These are phyloP conservation scores for Linnemannia hyalina DNA, from an alignment of 192 early-diverging fungal genomes.

Conservation along the genomic window DNA sequence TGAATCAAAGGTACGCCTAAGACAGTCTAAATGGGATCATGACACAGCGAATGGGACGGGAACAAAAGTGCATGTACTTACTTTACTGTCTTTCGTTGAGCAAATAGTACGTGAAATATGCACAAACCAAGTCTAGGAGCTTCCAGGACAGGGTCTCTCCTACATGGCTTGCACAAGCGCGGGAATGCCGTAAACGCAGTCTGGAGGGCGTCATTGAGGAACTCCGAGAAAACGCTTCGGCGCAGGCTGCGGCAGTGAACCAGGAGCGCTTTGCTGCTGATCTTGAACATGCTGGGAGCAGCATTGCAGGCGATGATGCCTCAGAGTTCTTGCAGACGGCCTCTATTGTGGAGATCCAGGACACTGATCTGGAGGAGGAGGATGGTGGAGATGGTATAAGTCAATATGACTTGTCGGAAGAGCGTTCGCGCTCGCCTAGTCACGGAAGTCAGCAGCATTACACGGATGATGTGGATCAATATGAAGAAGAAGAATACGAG, in stretches of 20 bases:
- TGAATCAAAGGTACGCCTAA: slow-evolving; percentile 34
- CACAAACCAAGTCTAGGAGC: slow-evolving; percentile 51
- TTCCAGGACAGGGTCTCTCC: slow-evolving; percentile 34
- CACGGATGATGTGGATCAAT: slow-evolving; percentile 35
- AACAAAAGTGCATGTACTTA: no score
- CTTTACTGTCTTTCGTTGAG: no score
- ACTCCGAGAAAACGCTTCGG: slow-evolving; percentile 10
- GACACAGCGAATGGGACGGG: no score
- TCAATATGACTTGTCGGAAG: background rate
- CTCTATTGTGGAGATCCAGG: background rate
- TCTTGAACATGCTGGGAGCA: slow-evolving; percentile 14
- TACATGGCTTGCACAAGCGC: slow-evolving; percentile 24
- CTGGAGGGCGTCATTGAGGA: slow-evolving; percentile 42
- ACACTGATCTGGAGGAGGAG: background rate
- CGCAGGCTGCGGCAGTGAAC: slow-evolving; percentile 47
- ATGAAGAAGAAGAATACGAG: slow-evolving; percentile 11
- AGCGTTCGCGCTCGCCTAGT: background rate
- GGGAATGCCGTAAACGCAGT: slow-evolving; percentile 48
- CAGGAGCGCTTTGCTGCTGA: slow-evolving; percentile 23
- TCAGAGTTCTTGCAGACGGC: background rate
- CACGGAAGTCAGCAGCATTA: slow-evolving; percentile 11
- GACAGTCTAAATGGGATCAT: no score
- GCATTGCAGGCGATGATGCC: background rate
- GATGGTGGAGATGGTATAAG: slow-evolving; percentile 5
- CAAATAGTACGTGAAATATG: slow-evolving; percentile 47